These are phyloP conservation scores for Solanum peruvianum DNA, from an alignment of 257 asterid species.

Conservation along the genomic window DNA sequence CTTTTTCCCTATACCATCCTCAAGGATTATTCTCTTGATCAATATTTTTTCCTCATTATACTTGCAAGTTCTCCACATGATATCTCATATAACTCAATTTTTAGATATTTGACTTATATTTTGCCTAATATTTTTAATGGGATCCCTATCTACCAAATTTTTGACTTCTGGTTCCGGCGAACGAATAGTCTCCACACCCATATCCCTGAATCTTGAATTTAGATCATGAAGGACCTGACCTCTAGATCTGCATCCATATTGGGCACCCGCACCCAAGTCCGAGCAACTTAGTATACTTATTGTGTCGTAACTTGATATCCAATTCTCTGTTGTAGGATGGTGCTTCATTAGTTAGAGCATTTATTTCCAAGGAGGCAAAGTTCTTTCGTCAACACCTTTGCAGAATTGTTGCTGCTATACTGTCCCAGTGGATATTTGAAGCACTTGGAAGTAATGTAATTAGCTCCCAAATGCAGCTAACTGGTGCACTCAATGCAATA, in stretches of 20 bases:
- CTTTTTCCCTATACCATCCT: not conserved
- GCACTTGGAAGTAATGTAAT: conserved; percentile 15
- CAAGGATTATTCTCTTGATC: not conserved
- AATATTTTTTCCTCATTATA: not conserved
- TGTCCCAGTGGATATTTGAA: conserved; percentile 51
- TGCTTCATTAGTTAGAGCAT: conserved; percentile 51
- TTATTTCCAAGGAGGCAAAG: conserved; percentile 61
- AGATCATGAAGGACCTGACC: not conserved
- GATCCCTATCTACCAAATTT: not conserved
- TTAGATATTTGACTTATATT: not conserved
- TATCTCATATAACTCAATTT: not conserved
- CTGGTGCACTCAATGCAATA: conserved; percentile 8
- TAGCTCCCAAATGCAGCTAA: conserved; percentile 13
- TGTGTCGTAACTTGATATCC: not conserved
- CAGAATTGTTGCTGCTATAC: conserved; percentile 37
- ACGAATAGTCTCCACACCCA: not conserved
- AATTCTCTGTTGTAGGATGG: conserved; percentile 53
- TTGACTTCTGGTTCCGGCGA: not conserved
- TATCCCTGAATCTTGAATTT: not conserved
- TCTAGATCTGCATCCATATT: not conserved
- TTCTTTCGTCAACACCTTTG: conserved; percentile 53
- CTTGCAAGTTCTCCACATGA: not conserved
- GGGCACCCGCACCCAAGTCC: not conserved
- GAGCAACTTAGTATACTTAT: not conserved
- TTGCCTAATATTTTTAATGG: not conserved